Conservation (phyloP, 495 filamentous ascomycete species). For the Talaromyces nanjingensis region DNA sequence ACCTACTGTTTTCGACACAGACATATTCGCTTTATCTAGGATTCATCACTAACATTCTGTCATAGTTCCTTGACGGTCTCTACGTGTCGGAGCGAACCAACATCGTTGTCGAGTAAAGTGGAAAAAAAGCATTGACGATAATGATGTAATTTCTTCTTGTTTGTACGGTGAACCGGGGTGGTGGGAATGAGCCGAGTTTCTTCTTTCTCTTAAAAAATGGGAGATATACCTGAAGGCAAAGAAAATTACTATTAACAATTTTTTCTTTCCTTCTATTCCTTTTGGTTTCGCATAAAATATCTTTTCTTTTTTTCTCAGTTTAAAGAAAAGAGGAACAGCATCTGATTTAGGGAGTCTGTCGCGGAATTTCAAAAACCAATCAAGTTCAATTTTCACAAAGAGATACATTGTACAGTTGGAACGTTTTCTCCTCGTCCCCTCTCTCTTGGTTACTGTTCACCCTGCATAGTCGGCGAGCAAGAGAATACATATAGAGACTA, state of each 20-base stretch:
- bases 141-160: slow-evolving; percentile 8
- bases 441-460: neutral
- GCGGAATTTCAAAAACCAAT: slow-evolving; percentile 1
- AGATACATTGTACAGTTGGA: neutral
- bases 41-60: slow-evolving; percentile 24
- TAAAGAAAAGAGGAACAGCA: neutral
- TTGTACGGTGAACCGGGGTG: slow-evolving; percentile 2
- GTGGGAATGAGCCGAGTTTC: neutral
- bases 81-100: slow-evolving; percentile 98
- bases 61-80: slow-evolving; percentile 96
- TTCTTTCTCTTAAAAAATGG: neutral
- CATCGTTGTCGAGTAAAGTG: slow-evolving; percentile 64
- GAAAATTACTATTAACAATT: neutral
- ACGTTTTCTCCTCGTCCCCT: neutral
- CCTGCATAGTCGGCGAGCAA: neutral
- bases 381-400: neutral
- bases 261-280: slow-evolving; percentile 11
- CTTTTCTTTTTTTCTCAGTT: neutral
- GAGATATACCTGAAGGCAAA: slow-evolving; percentile 7
- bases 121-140: slow-evolving; percentile 12
- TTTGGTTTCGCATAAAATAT: slow-evolving; percentile 7
- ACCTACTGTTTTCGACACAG: slow-evolving; percentile 1
- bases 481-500: neutral
- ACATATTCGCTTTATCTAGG: neutral
- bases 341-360: slow-evolving; percentile 5